These are phyloP conservation scores for Fusarium ramigenum DNA, from an alignment of 2,329 filamentous ascomycete genomes.

Conservation along the genomic window DNA sequence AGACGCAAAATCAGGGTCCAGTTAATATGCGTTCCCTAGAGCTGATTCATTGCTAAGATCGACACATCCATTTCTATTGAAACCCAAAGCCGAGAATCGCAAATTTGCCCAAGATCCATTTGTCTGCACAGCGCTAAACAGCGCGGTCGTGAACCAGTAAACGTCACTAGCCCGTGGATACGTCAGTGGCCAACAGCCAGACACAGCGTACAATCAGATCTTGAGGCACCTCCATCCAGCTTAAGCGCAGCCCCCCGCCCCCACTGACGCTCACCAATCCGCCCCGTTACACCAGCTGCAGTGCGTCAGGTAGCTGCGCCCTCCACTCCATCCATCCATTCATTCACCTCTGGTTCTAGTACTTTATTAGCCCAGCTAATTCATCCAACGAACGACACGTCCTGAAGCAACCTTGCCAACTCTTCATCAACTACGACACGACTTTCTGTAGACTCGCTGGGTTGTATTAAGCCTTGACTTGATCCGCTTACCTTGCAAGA, in stretches of 20 bases:
- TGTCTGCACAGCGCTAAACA: slow-evolving; percentile 26
- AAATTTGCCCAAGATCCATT: slow-evolving; percentile 10
- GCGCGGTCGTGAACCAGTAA: slow-evolving; percentile 22
- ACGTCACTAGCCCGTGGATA: slow-evolving; percentile 24
- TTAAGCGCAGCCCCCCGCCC: slow-evolving; percentile 33
- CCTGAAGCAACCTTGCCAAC: slow-evolving; percentile 21
- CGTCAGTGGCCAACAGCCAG: slow-evolving; percentile 33
- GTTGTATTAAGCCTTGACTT: slow-evolving; percentile 11
- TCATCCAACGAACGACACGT: slow-evolving; percentile 24
- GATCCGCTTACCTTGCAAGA: slow-evolving; percentile 1
- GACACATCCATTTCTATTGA: not conserved
- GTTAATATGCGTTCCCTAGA: not conserved
- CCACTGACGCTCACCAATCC: slow-evolving; percentile 26
- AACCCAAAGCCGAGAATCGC: not conserved
- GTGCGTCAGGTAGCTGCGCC: not conserved
- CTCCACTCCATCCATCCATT: slow-evolving; percentile 7
- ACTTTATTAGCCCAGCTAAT: slow-evolving; percentile 1
- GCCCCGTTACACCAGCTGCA: slow-evolving; percentile 3
- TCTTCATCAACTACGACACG: slow-evolving; percentile 37
- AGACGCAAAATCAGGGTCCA: not conserved
- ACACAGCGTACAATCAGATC: slow-evolving; percentile 6
- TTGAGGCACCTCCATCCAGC: slow-evolving; percentile 2
- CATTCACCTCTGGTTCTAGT: not conserved
- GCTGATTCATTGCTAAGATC: slow-evolving; percentile 3
- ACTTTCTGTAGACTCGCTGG: slow-evolving; percentile 18